Evolutionary conservation across 2,329 filamentous ascomycete genomes (phyloP).

Genomic region (Cladosporium sp.): DNA sequence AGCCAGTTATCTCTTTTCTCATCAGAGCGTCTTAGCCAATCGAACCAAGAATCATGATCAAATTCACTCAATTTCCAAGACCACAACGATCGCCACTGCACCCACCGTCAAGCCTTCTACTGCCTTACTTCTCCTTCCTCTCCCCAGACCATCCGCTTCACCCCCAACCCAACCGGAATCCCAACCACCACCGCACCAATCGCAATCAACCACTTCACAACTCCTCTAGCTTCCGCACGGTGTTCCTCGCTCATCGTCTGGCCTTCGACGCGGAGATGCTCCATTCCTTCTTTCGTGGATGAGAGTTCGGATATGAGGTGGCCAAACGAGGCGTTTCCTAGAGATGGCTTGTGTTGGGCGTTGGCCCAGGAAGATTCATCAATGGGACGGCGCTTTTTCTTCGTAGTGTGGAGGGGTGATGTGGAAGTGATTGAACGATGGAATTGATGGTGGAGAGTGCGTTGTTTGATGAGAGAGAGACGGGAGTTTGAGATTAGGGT

Average conservation of each 20-base stretch:
- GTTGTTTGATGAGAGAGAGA: not conserved
- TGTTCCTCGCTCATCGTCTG: conserved; percentile 35
- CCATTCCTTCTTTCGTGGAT: conserved; percentile 35
- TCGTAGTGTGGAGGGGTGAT: not conserved
- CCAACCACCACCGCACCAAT: conserved; percentile 27
- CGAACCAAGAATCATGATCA: not conserved
- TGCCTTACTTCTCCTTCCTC: not conserved
- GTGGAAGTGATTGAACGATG: not conserved
- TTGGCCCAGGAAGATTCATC: conserved; percentile 27
- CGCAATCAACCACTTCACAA: conserved; percentile 27
- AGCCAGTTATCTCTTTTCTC: not conserved
- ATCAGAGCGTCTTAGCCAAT: not conserved
- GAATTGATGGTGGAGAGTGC: not conserved
- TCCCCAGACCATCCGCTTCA: conserved; percentile 10
- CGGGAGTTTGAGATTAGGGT: not conserved
- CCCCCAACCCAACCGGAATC: conserved; percentile 9
- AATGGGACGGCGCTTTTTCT: conserved; percentile 11
- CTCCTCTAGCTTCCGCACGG: conserved; percentile 26
- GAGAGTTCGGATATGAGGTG: conserved; percentile 35
- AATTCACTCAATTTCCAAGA: not conserved
- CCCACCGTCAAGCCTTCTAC: not conserved
- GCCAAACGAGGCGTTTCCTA: conserved; percentile 33
- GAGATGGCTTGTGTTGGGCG: conserved; percentile 34
- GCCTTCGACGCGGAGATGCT: conserved; percentile 29
- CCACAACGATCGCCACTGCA: not conserved